A percentile compares a stretch with the other conserved stretches of the same genome.
Conservation (phyloP, 2,329 filamentous ascomycete genomes). For the Berkeleyomyces basicola region DNA sequence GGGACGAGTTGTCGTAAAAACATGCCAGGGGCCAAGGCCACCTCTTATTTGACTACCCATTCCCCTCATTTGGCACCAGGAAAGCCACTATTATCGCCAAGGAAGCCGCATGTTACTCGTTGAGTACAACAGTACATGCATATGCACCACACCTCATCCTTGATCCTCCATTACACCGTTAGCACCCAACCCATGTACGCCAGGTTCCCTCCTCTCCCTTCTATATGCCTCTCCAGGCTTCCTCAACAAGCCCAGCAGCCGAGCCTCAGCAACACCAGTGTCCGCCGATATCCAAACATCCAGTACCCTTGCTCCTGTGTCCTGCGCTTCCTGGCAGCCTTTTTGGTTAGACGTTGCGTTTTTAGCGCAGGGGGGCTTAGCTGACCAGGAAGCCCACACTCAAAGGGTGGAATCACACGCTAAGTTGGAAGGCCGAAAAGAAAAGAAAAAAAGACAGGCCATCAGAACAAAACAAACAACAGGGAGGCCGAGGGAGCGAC, state of each 20-base stretch:
- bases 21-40: neutral
- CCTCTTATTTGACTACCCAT: neutral
- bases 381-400: neutral
- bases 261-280: neutral
- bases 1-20: neutral
- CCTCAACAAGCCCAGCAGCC: neutral
- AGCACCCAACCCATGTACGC: neutral
- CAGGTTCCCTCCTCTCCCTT: neutral
- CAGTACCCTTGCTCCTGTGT: neutral
- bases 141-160: neutral
- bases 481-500: neutral
- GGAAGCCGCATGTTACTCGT: neutral
- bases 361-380: neutral
- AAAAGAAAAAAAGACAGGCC: neutral
- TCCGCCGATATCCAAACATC: neutral
- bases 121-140: neutral
- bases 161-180: neutral
- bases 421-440: neutral
- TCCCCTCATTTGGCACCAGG: too few species aligned
- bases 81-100: too few species aligned
- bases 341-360: neutral
- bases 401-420: slow-evolving; percentile 1
- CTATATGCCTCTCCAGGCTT: neutral
- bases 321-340: neutral
- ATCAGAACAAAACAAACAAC: slow-evolving; percentile 2